Evolutionary conservation across 2,329 filamentous ascomycete genomes (phyloP).

Genomic region (Fusarium torreyae): DNA sequence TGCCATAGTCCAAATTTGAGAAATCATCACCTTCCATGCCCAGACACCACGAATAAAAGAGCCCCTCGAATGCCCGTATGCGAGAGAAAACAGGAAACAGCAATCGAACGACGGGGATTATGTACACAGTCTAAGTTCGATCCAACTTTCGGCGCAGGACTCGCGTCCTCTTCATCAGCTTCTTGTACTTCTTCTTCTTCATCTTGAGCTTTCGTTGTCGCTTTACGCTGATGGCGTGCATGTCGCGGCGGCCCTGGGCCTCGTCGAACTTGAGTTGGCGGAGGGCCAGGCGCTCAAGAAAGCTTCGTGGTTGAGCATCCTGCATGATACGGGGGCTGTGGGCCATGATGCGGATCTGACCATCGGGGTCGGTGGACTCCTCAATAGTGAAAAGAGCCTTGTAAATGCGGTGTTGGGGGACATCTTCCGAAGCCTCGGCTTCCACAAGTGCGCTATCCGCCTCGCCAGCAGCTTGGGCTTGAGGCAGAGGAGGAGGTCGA

Average conservation of each 20-base stretch:
- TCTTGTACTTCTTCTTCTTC: constrained; percentile 99
- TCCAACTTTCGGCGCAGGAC: constrained; percentile 89
- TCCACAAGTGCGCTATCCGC: constrained; percentile 54
- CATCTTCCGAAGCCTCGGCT: constrained; percentile 54
- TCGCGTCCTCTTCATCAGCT: constrained; percentile 93
- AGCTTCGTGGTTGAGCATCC: constrained; percentile 66
- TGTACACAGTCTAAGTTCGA: constrained; percentile 64
- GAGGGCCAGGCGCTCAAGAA: constrained; percentile 79
- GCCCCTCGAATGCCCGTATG: constrained; percentile 47
- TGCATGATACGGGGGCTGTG: constrained; percentile 72
- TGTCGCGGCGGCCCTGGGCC: constrained; percentile 66
- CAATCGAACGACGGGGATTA: constrained; percentile 43
- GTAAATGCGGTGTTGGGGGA: constrained; percentile 69
- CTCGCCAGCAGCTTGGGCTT: constrained; percentile 66
- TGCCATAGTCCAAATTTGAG: constrained; percentile 48
- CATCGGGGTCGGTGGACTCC: constrained; percentile 72
- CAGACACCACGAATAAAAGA: constrained; percentile 51
- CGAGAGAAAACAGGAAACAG: constrained; percentile 42
- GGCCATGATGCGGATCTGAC: constrained; percentile 72
- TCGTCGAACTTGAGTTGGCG: constrained; percentile 74
- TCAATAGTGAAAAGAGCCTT: constrained; percentile 78
- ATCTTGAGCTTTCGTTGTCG: constrained; percentile 96
- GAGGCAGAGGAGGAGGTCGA: constrained; percentile 84
- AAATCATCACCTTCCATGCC: constrained; percentile 51
- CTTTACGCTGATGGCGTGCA: constrained; percentile 91